Conservation (phyloP, 768 basidiomycete genomes). For the Favolaschia claudopus region DNA sequence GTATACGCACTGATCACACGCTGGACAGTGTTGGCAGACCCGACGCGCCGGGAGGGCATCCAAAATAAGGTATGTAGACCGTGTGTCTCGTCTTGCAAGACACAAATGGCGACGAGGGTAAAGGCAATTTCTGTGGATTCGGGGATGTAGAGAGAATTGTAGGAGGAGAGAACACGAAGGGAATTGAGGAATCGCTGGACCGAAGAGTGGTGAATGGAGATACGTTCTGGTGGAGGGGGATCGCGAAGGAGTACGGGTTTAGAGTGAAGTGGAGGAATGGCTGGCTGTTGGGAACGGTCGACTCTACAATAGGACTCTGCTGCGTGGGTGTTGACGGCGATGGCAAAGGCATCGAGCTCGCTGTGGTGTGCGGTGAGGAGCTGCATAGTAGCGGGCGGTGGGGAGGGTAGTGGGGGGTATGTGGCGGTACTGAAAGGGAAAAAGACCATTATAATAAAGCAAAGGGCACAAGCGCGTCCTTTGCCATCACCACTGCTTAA, state of each 20-base stretch:
- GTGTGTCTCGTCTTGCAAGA: constrained; percentile 64
- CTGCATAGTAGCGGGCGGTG: too few species aligned
- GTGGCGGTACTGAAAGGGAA: too few species aligned
- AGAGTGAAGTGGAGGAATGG: constrained; percentile 46
- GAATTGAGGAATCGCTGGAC: too few species aligned
- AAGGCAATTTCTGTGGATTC: constrained; percentile 55
- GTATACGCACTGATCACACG: constrained; percentile 52
- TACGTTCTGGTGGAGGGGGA: constrained; percentile 24
- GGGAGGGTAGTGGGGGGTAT: too few species aligned
- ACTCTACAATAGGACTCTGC: constrained; percentile 1
- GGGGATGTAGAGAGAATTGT: not conserved
- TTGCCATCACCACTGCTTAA: too few species aligned
- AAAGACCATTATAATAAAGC: too few species aligned
- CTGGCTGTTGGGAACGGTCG: constrained; percentile 2
- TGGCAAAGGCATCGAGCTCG: too few species aligned
- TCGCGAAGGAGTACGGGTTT: constrained; percentile 27
- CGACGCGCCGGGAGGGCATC: constrained; percentile 55
- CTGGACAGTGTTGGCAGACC: constrained; percentile 61
- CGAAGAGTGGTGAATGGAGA: constrained; percentile 25
- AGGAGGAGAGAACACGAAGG: not conserved
- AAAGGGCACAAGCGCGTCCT: too few species aligned
- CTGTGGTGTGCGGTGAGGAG: too few species aligned
- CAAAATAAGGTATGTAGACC: constrained; percentile 79
- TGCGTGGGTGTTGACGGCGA: too few species aligned
- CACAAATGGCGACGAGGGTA: constrained; percentile 66